phyloP scores from a whole-genome alignment of 2,329 filamentous ascomycete species.

The Ophiostoma himal-ulmi region DNA sequence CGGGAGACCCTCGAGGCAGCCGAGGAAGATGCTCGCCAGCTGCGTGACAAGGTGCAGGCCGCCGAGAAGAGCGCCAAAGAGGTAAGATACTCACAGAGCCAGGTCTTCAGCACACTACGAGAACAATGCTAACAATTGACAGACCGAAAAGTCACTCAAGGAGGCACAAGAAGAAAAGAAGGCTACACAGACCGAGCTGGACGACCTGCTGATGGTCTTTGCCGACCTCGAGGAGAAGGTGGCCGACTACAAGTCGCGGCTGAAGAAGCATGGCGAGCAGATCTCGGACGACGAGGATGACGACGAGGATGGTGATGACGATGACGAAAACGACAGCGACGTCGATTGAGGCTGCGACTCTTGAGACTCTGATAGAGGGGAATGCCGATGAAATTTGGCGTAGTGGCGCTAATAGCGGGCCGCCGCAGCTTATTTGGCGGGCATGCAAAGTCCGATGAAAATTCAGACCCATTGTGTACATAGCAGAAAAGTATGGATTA shows the following conservation, averaged over 20 bases:
- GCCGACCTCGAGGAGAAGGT: constrained; percentile 74
- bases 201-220: constrained; percentile 76
- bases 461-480: constrained; percentile 15
- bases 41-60: constrained; percentile 32
- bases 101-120: neutral
- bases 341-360: constrained; percentile 30
- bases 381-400: neutral
- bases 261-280: constrained; percentile 60
- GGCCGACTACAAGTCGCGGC: constrained; percentile 62
- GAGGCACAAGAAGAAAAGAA: constrained; percentile 58
- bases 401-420: constrained; percentile 19
- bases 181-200: constrained; percentile 64
- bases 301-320: constrained; percentile 51
- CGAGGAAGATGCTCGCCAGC: constrained; percentile 29
- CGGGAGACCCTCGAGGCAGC: constrained; percentile 31
- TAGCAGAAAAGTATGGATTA: neutral
- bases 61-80: constrained; percentile 33
- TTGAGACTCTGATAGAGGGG: no score
- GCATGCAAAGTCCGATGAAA: constrained; percentile 18
- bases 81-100: constrained; percentile 13
- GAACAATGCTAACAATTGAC: neutral
- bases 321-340: constrained; percentile 33
- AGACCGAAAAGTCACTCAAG: constrained; percentile 34
- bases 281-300: constrained; percentile 74
- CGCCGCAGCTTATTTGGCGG: constrained; percentile 5